These are phyloP conservation scores for Globisporangium spinosum DNA, from an alignment of 352 stramenopile species.

Conservation along the genomic window DNA sequence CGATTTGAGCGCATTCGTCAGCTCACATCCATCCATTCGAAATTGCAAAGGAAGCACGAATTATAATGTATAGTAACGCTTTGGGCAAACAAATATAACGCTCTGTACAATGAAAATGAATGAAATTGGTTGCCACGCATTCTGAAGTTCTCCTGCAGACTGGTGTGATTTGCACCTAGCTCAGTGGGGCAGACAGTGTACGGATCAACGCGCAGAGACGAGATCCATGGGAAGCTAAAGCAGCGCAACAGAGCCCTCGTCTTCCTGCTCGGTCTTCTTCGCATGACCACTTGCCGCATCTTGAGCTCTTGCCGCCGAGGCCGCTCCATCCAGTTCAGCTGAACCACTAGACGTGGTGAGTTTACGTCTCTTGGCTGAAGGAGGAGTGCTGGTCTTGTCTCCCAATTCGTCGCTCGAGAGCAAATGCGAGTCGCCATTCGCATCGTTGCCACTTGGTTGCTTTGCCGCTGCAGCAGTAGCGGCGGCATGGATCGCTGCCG, in stretches of 20 bases:
- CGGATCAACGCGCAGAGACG: background rate
- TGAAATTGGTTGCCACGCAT: background rate
- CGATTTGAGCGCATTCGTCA: background rate
- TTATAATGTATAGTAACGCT: background rate
- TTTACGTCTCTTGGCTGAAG: constrained; percentile 15
- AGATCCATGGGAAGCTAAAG: background rate
- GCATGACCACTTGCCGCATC: background rate
- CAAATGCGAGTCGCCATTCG: background rate
- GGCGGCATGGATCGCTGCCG: constrained; percentile 11
- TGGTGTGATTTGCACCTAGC: background rate
- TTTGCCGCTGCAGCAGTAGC: background rate
- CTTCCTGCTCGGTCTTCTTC: constrained; percentile 4
- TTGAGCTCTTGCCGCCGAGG: background rate
- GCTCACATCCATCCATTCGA: background rate
- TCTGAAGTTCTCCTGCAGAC: background rate
- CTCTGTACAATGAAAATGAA: constrained; percentile 1
- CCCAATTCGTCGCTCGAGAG: constrained; percentile 12
- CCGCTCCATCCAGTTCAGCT: background rate
- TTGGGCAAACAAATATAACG: background rate
- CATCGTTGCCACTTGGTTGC: background rate
- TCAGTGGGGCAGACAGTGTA: background rate
- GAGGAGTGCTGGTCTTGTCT: constrained; percentile 5
- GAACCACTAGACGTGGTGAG: background rate
- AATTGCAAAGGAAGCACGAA: background rate
- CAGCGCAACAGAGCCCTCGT: constrained; percentile 12